Conservation (phyloP, 352 stramenopile species). For the Phytophthora europaea region DNA sequence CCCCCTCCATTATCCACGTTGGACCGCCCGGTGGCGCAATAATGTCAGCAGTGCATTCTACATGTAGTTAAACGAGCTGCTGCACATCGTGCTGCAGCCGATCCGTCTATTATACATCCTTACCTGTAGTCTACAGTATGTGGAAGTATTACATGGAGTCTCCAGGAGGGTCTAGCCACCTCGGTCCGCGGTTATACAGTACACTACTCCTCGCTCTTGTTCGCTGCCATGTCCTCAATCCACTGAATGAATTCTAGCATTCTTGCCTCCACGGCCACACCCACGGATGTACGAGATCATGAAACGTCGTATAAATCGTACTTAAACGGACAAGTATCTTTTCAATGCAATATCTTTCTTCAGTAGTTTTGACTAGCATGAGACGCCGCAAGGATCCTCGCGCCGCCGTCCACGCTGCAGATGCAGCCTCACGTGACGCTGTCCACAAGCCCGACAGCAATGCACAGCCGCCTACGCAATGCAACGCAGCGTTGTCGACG, state of each 20-base stretch:
- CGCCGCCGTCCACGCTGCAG: conserved; percentile 11
- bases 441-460: background rate
- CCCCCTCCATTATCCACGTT: background rate
- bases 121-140: no score
- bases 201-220: no score
- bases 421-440: background rate
- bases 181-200: no score
- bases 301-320: background rate
- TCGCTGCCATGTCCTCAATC: no score
- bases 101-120: no score
- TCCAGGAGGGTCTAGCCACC: no score
- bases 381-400: conserved; percentile 30
- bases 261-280: no score
- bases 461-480: background rate
- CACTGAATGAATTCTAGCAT: no score
- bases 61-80: background rate
- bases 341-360: background rate
- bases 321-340: no score
- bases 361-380: conserved; percentile 36
- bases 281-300: no score
- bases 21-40: background rate
- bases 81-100: background rate
- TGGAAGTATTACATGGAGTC: no score
- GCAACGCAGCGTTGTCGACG: conserved; percentile 9
- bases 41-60: background rate